These are phyloP conservation scores for Withania somnifera DNA, from an alignment of 305 asterid species.

Conservation along the genomic window DNA sequence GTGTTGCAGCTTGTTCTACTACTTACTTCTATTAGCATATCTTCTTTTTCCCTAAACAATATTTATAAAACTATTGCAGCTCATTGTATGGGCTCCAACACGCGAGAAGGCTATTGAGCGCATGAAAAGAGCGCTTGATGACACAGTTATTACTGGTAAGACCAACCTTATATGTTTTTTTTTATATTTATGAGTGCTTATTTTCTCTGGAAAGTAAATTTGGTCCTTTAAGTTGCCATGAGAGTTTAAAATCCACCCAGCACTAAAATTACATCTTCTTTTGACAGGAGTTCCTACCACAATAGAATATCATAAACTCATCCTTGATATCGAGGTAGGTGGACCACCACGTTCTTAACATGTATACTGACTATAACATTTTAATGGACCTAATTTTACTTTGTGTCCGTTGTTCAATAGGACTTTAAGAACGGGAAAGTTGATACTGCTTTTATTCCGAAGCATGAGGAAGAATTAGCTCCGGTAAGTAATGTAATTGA, in stretches of 20 bases:
- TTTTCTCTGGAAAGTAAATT: neutral
- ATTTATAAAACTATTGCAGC: constrained; percentile 26
- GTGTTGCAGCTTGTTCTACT: neutral
- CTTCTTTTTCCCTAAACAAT: neutral
- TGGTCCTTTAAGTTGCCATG: neutral
- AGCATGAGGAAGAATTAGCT: constrained; percentile 89
- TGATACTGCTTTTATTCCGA: constrained; percentile 94
- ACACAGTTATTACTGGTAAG: constrained; percentile 82
- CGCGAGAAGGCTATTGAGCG: constrained; percentile 89
- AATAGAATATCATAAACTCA: constrained; percentile 93
- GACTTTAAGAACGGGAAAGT: constrained; percentile 87
- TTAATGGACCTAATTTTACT: neutral
- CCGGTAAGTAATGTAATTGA: constrained; percentile 45
- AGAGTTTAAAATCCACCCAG: neutral
- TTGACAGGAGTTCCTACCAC: constrained; percentile 90
- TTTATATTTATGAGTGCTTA: neutral
- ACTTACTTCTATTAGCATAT: neutral
- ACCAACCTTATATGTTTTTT: neutral
- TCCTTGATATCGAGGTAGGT: constrained; percentile 85
- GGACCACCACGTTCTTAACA: neutral
- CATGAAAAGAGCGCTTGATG: constrained; percentile 96
- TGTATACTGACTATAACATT: neutral
- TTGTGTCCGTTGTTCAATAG: constrained; percentile 21
- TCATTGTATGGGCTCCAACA: constrained; percentile 97
- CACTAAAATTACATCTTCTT: neutral